A percentile compares a stretch with the other conserved stretches of the same genome.
Conservation (phyloP, 2,329 filamentous ascomycete species). For the Fusarium pseudonygamai region DNA sequence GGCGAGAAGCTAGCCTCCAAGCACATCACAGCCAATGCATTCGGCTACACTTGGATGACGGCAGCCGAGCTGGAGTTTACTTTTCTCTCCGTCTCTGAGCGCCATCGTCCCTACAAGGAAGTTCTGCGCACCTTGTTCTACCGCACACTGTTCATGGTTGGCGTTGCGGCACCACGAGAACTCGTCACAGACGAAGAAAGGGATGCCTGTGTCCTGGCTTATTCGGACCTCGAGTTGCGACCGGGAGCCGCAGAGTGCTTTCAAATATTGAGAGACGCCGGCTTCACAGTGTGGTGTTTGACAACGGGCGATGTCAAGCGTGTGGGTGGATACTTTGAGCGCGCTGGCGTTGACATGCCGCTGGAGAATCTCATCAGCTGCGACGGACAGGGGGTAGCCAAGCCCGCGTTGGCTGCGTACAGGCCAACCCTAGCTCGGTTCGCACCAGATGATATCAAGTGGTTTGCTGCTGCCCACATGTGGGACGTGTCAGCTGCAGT, state of each 20-base stretch:
- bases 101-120: slow-evolving; percentile 42
- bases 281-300: slow-evolving; percentile 61
- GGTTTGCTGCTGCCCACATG: slow-evolving; percentile 69
- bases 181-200: not conserved
- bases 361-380: slow-evolving; percentile 61
- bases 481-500: slow-evolving; percentile 65
- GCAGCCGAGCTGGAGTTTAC: slow-evolving; percentile 4
- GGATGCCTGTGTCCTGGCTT: not conserved
- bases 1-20: not conserved
- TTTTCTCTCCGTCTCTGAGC: slow-evolving; percentile 4
- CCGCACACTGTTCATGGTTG: slow-evolving; percentile 34
- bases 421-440: slow-evolving; percentile 53
- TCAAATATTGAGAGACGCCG: not conserved
- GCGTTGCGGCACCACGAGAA: slow-evolving; percentile 49
- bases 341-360: slow-evolving; percentile 59
- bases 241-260: not conserved
- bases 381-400: slow-evolving; percentile 46
- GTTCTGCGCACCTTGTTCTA: slow-evolving; percentile 33
- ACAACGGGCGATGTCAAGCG: slow-evolving; percentile 61
- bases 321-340: slow-evolving; percentile 62
- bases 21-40: not conserved
- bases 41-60: slow-evolving; percentile 11
- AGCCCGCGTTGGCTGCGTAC: slow-evolving; percentile 49
- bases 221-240: not conserved
- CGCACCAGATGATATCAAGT: slow-evolving; percentile 52